phyloP scores from a whole-genome alignment of 2,329 filamentous ascomycete species.

The Myriangium duriaei region DNA sequence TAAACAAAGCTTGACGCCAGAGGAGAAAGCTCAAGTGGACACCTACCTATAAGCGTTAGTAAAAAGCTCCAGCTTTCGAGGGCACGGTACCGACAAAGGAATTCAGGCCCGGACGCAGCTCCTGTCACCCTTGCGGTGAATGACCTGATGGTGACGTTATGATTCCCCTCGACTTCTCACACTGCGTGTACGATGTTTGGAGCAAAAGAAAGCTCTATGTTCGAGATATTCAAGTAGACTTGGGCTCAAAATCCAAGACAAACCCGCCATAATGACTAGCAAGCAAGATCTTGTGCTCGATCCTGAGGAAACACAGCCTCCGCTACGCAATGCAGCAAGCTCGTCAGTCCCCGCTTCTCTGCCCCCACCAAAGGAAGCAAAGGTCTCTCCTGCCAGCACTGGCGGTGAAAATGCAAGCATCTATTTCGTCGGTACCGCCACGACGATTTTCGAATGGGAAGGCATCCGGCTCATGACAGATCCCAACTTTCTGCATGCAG shows the following conservation, averaged over 20 bases:
- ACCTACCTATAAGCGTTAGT: no score
- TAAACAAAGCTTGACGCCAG: no score
- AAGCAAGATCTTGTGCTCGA: neutral
- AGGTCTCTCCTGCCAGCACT: conserved; percentile 29
- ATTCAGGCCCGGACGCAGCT: no score
- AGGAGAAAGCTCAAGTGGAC: no score
- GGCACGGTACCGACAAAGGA: no score
- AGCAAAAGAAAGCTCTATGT: no score
- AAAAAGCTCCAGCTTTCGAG: no score
- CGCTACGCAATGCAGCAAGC: neutral
- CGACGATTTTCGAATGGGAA: conserved; percentile 43
- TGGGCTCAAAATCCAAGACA: no score
- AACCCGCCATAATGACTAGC: neutral
- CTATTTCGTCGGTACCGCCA: conserved; percentile 46
- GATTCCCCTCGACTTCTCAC: no score
- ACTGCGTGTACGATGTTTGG: no score
- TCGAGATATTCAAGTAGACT: no score
- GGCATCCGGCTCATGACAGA: conserved; percentile 43
- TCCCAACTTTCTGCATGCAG: conserved; percentile 53
- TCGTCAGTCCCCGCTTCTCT: conserved; percentile 22
- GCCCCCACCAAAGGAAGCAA: conserved; percentile 33
- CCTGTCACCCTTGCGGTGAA: no score
- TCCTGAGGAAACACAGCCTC: neutral
- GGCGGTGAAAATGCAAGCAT: conserved; percentile 32
- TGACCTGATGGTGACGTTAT: neutral